Percentiles rank a stretch among this genome's conserved stretches.
Evolutionary conservation across 2,329 filamentous ascomycete species (phyloP).

Genomic region (Phialophora chinensis): DNA sequence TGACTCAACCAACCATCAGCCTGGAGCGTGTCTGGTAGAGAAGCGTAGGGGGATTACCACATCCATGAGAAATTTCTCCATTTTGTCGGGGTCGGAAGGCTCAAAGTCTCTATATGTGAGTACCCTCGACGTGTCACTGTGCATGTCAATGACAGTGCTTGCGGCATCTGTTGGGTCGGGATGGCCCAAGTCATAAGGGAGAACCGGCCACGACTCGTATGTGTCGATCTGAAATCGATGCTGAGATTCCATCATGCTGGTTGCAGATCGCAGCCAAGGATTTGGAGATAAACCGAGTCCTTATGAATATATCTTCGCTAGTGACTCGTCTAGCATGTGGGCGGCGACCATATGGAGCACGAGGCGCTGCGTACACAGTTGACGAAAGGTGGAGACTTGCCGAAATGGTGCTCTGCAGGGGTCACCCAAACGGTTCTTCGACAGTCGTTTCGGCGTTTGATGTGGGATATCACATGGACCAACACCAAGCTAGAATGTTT

Average conservation of each 20-base stretch:
- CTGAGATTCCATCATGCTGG: conserved; percentile 5
- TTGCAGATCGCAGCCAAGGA: neutral
- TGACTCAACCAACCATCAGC: neutral
- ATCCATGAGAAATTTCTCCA: conserved; percentile 6
- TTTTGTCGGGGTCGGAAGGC: conserved; percentile 6
- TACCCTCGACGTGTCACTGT: neutral
- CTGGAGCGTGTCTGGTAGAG: neutral
- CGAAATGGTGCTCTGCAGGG: neutral
- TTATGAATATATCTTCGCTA: neutral
- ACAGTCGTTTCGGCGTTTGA: neutral
- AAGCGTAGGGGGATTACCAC: neutral
- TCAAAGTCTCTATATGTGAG: conserved; percentile 1
- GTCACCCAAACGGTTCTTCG: neutral
- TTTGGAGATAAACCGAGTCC: neutral
- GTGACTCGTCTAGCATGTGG: neutral
- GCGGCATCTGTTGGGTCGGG: neutral
- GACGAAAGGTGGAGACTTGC: neutral
- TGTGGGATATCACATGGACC: neutral
- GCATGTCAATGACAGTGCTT: neutral
- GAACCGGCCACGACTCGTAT: neutral
- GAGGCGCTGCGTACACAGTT: neutral
- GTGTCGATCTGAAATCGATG: conserved; percentile 3
- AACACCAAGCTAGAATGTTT: neutral
- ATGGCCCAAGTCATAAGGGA: conserved; percentile 1
- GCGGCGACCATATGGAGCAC: neutral